Conservation (phyloP, 2,329 filamentous ascomycete genomes). For the Pseudogymnoascus sp. region DNA sequence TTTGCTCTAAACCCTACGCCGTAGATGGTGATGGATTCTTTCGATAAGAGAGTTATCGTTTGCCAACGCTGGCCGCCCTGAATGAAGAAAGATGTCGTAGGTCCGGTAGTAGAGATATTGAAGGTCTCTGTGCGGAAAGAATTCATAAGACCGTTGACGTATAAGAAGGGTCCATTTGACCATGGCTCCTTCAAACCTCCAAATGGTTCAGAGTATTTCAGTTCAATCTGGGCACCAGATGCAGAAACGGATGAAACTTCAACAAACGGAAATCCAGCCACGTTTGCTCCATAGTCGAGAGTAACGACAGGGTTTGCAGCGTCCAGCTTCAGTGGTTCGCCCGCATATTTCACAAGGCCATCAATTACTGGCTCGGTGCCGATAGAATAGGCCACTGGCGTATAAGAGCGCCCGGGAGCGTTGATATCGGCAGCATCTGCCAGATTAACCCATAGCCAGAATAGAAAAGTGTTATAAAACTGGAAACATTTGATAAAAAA, state of each 20-base stretch:
- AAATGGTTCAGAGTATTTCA: conserved; percentile 31
- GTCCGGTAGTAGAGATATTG: conserved; percentile 27
- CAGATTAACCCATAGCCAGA: neutral
- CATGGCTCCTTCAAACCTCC: conserved; percentile 22
- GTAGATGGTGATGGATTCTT: conserved; percentile 26
- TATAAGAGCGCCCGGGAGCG: neutral
- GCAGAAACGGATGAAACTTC: conserved; percentile 21
- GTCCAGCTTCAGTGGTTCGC: neutral
- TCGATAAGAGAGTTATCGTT: conserved; percentile 30
- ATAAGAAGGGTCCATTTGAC: conserved; percentile 29
- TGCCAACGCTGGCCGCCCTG: conserved; percentile 37
- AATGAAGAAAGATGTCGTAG: conserved; percentile 27
- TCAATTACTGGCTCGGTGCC: conserved; percentile 3
- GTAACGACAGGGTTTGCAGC: conserved; percentile 15
- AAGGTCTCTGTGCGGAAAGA: conserved; percentile 33
- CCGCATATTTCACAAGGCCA: neutral
- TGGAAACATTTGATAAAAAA: conserved; percentile 1
- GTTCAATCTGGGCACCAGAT: conserved; percentile 27
- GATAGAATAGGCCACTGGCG: neutral
- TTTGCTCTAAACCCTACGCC: conserved; percentile 28
- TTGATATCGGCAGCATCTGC: neutral
- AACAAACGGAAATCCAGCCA: conserved; percentile 29
- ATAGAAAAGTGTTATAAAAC: conserved; percentile 1
- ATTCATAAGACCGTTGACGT: conserved; percentile 23
- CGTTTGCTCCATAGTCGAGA: conserved; percentile 28